Conservation (phyloP, 805 yeast genomes). For the Saccharomyces mikatae region DNA sequence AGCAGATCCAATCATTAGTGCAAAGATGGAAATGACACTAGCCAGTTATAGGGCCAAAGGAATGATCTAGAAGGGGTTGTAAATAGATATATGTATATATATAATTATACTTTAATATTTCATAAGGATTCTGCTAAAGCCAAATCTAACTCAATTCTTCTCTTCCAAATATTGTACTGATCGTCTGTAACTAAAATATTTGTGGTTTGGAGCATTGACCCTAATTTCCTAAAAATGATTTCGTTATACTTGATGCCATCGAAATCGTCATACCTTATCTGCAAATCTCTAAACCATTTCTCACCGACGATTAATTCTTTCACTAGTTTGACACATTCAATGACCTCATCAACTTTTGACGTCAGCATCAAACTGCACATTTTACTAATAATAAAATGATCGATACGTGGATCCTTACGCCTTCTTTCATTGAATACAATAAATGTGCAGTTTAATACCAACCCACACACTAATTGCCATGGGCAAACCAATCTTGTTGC, state of each 20-base stretch:
- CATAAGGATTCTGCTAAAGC: constrained; percentile 13
- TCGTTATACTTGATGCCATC: constrained; percentile 23
- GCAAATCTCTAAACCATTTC: constrained; percentile 55
- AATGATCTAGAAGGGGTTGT: constrained; percentile 12
- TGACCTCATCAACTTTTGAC: constrained; percentile 40
- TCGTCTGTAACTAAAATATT: constrained; percentile 27
- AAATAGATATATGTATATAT: not conserved
- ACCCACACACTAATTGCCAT: constrained; percentile 64
- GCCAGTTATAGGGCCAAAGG: constrained; percentile 26
- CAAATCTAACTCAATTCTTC: constrained; percentile 23
- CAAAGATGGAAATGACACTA: constrained; percentile 52
- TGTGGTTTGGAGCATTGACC: constrained; percentile 32
- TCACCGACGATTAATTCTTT: constrained; percentile 47
- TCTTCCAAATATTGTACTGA: constrained; percentile 31
- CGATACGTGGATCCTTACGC: constrained; percentile 41
- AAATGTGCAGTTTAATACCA: constrained; percentile 50
- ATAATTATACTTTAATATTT: too few species aligned
- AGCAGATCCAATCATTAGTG: constrained; percentile 52
- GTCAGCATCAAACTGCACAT: constrained; percentile 47
- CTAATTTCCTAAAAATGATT: constrained; percentile 21
- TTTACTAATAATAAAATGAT: constrained; percentile 40
- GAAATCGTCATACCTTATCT: constrained; percentile 34
- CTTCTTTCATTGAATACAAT: constrained; percentile 45
- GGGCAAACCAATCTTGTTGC: constrained; percentile 49
- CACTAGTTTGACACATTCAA: constrained; percentile 46